These are phyloP conservation scores for Heimioporus retisporus DNA, from an alignment of 1,284 basidiomycete species.

Conservation along the genomic window DNA sequence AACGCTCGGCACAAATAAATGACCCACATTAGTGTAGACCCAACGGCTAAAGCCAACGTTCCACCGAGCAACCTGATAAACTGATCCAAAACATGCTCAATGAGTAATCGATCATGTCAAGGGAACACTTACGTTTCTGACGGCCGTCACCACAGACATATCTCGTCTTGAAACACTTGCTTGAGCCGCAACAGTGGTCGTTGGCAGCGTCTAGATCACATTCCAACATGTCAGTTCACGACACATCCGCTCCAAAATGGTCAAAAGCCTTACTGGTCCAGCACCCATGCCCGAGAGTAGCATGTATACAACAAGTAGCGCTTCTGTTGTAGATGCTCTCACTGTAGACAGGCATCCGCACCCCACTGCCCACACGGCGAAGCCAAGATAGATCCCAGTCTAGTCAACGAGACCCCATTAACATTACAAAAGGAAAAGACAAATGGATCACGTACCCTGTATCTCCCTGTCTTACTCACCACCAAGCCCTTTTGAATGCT, in stretches of 20 bases:
- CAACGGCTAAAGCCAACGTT: conserved; percentile 69
- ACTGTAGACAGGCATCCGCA: conserved; percentile 77
- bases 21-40: conserved; percentile 64
- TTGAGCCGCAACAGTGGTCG: conserved; percentile 75
- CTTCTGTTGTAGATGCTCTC: conserved; percentile 57
- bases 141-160: conserved; percentile 78
- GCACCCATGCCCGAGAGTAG: conserved; percentile 75
- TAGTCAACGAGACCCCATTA: conserved; percentile 32
- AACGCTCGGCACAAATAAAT: conserved; percentile 2
- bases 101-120: neutral
- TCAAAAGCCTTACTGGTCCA: conserved; percentile 58
- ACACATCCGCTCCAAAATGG: neutral
- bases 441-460: conserved; percentile 53
- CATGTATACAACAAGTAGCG: conserved; percentile 73
- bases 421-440: conserved; percentile 1
- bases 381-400: conserved; percentile 74
- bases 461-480: conserved; percentile 74
- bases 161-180: conserved; percentile 73
- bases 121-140: conserved; percentile 63
- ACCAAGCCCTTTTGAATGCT: conserved; percentile 61
- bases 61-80: conserved; percentile 76
- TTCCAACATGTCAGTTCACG: conserved; percentile 10
- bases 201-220: conserved; percentile 61
- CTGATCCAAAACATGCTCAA: conserved; percentile 41
- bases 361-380: conserved; percentile 75